These are phyloP conservation scores for Decorospora gaudefroyi DNA, from an alignment of 2,329 filamentous ascomycete genomes.

Conservation along the genomic window DNA sequence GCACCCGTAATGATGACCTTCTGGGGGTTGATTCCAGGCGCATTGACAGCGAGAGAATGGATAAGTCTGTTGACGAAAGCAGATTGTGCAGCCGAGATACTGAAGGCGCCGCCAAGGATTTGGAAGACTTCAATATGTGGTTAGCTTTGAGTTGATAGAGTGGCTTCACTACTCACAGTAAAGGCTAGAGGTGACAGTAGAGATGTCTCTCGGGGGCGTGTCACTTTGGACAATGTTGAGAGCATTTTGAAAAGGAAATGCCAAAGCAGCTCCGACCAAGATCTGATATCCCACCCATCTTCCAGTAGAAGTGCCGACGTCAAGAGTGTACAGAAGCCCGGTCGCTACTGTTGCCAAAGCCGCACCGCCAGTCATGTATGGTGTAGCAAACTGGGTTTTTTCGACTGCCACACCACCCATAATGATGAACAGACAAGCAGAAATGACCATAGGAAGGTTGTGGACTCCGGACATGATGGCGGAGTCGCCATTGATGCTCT, in stretches of 20 bases:
- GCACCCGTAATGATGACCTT: conserved; percentile 49
- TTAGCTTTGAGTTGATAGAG: background rate
- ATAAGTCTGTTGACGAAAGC: conserved; percentile 50
- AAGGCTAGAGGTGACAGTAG: conserved; percentile 44
- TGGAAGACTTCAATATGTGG: conserved; percentile 39
- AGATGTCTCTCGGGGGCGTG: conserved; percentile 40
- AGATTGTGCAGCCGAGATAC: conserved; percentile 47
- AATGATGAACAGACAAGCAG: conserved; percentile 23
- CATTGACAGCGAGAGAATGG: conserved; percentile 33
- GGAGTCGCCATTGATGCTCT: conserved; percentile 46
- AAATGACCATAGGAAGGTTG: conserved; percentile 51
- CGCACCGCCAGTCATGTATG: conserved; percentile 35
- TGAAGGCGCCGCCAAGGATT: conserved; percentile 49
- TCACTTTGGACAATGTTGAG: conserved; percentile 47
- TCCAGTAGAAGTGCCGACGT: conserved; percentile 39
- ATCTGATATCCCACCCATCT: conserved; percentile 56
- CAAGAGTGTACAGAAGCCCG: conserved; percentile 52
- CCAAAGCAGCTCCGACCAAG: conserved; percentile 48
- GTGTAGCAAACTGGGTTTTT: conserved; percentile 44
- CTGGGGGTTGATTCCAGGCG: conserved; percentile 27
- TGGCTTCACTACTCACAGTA: conserved; percentile 26
- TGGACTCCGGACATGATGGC: conserved; percentile 50
- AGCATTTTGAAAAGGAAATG: conserved; percentile 31
- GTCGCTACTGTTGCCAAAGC: conserved; percentile 41
- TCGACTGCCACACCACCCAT: conserved; percentile 12